phyloP scores from a whole-genome alignment of 148 eudicot genomes.

The Selenicereus undatus region DNA sequence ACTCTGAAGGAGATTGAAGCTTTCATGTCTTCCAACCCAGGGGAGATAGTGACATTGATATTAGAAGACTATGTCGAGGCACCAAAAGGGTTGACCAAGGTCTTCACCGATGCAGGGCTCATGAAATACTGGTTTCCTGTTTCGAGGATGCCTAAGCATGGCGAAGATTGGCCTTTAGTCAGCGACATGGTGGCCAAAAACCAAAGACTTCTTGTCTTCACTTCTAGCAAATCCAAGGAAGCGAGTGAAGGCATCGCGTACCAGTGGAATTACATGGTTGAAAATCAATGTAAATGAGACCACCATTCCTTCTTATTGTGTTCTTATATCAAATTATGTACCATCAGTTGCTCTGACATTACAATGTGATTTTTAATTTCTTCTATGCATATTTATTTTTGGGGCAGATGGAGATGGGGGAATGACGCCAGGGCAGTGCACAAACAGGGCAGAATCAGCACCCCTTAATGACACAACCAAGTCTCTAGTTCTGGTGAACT shows the following conservation, averaged over 20 bases:
- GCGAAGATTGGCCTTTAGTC: constrained; percentile 77
- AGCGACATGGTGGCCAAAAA: constrained; percentile 65
- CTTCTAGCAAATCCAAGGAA: constrained; percentile 55
- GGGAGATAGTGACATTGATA: constrained; percentile 71
- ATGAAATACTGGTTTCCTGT: constrained; percentile 78
- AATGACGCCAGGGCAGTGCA: constrained; percentile 53
- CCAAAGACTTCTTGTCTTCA: constrained; percentile 70
- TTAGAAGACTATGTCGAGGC: constrained; percentile 72
- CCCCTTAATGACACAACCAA: constrained; percentile 44
- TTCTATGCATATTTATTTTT: not conserved
- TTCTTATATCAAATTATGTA: no score
- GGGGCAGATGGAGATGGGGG: constrained; percentile 67
- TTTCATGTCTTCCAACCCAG: constrained; percentile 58
- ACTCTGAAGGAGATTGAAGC: constrained; percentile 63
- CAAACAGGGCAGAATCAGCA: constrained; percentile 58
- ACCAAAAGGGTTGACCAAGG: constrained; percentile 66
- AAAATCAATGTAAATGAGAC: constrained; percentile 49
- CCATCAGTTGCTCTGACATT: not conserved
- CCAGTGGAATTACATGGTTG: constrained; percentile 75
- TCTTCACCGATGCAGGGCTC: constrained; percentile 62
- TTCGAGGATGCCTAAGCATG: constrained; percentile 61
- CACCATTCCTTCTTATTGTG: no score
- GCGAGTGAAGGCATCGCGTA: constrained; percentile 73
- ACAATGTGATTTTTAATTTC: no score
- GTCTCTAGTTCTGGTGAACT: constrained; percentile 64